Base-by-base conservation (phyloP, 306 rosid species). In the Prunus padus region DNA sequence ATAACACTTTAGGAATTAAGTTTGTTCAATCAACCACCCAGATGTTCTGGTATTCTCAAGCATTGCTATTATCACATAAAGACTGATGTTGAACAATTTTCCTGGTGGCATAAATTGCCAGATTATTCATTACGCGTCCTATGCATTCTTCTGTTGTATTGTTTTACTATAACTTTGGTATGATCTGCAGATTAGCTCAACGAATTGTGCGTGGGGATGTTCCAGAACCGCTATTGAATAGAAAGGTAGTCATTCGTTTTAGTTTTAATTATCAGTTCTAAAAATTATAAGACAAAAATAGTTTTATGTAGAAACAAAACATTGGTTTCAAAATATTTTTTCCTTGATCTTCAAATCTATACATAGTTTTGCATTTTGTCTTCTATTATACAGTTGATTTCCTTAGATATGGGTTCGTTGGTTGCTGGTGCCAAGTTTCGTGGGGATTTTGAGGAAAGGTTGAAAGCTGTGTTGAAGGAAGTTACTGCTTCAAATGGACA, bases 341-440 rank as follows among this genome's bases (percentile, higher is more conserved):
- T 63, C 66, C 46, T 44, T 30, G 71, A 22, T 68, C 45, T 22
- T 49, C n/a, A 71, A 59, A 61, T 26, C 74, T 74, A 52, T 49
- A 61, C 61, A 55, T 37, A 69, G 6, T n/a, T 51, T 26, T 30
- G 42, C 57, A 60, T 72, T 69, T 76, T 72, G 30, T 70, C 76
- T 57, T 81, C 30, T 84, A 79, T 9, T 69, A 31, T 71, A 59
- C 80, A 92, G 97, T 89, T 95, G 87, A 89, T 95, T 84, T 95
- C 97, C 74, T 93, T 95, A 30, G 97, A 95, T 73, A 88, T 92
- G 96, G 98, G 98, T 76, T 95, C 97, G 65, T 77, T 95, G 82
- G 89, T 95, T 65, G 98, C 98, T 69, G 98, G 98, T 69, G 98
- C 96, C 59, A 95, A 95, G 83, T 92, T 69, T 65, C 97, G 97